phyloP scores from a whole-genome alignment of 2,329 filamentous ascomycete genomes.

The Aspergillus terreus region DNA sequence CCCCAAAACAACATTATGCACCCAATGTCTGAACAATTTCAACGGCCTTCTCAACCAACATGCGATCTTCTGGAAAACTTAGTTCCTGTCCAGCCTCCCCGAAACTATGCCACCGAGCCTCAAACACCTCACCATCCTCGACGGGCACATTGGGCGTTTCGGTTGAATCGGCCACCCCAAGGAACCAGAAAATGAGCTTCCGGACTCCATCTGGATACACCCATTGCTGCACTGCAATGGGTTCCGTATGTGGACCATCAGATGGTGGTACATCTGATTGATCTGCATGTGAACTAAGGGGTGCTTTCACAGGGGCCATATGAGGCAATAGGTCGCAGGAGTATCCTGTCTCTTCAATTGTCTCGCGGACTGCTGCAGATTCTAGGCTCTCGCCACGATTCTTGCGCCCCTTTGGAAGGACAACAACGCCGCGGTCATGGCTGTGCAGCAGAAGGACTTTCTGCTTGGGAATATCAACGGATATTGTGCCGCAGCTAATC shows the following conservation, averaged over 20 bases:
- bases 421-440: not conserved
- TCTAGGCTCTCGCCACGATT: not conserved
- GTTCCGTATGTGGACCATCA: not conserved
- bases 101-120: not conserved
- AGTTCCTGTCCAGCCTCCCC: not conserved
- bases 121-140: not conserved
- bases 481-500: slow-evolving; percentile 1
- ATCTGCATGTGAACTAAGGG: no score
- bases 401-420: not conserved
- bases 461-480: not conserved
- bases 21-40: not conserved
- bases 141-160: not conserved
- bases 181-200: not conserved
- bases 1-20: not conserved
- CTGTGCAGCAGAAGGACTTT: not conserved
- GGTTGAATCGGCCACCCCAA: not conserved
- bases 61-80: not conserved
- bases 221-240: not conserved
- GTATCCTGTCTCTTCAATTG: not conserved
- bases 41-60: not conserved
- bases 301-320: not conserved
- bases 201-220: not conserved
- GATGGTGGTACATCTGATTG: no score
- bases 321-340: not conserved
- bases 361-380: not conserved